Conservation (phyloP, 257 asterid genomes). For the Penstemon newberryi region DNA sequence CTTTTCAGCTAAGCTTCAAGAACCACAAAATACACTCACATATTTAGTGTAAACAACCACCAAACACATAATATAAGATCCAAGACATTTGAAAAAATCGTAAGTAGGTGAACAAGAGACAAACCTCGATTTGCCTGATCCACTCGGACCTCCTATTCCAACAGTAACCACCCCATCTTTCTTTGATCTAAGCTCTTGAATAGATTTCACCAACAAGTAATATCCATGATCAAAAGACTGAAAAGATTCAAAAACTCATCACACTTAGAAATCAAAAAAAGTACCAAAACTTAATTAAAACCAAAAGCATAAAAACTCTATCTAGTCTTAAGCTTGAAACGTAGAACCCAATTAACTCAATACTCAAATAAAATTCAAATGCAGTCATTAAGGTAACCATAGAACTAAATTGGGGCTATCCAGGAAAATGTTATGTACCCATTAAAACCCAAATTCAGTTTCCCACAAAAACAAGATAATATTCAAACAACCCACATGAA, state of each 20-base stretch:
- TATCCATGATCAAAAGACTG: constrained; percentile 99
- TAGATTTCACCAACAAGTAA: constrained; percentile 90
- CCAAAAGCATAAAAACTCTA: not conserved
- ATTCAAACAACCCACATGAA: constrained; percentile 17
- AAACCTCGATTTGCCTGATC: constrained; percentile 97
- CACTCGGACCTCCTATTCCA: constrained; percentile 98
- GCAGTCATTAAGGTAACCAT: constrained; percentile 11
- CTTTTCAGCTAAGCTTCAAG: constrained; percentile 95
- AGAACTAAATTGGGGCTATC: constrained; percentile 8
- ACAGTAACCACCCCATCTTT: constrained; percentile 84
- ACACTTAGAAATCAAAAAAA: constrained; percentile 13
- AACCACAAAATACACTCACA: constrained; percentile 38
- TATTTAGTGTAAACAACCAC: constrained; percentile 18
- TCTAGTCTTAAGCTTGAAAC: not conserved
- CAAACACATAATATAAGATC: constrained; percentile 10
- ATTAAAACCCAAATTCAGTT: constrained; percentile 15
- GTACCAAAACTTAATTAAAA: constrained; percentile 5
- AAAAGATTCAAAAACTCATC: constrained; percentile 30
- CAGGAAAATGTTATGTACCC: constrained; percentile 4
- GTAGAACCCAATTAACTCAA: constrained; percentile 12
- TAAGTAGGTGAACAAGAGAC: constrained; percentile 16
- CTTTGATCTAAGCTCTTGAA: constrained; percentile 95
- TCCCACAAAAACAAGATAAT: constrained; percentile 10
- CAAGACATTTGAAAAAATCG: constrained; percentile 4
- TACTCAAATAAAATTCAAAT: not conserved